A percentile compares a stretch with the other conserved stretches of the same genome.
Conservation (phyloP, 2,329 filamentous ascomycete genomes). For the Zalaria sp. region DNA sequence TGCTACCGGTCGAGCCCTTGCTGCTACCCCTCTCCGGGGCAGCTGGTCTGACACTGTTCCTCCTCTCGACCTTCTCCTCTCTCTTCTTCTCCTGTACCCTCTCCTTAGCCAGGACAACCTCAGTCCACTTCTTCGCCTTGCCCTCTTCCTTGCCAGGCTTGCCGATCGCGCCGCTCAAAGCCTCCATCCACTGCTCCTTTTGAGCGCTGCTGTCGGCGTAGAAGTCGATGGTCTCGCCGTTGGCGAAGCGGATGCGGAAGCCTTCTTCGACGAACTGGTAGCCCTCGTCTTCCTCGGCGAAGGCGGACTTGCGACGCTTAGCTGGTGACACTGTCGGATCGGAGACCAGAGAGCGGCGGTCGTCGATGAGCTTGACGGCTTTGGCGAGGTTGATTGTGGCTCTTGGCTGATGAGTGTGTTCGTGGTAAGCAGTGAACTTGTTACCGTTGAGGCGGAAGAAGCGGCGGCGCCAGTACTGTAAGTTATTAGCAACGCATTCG, state of each 20-base stretch:
- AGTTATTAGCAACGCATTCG: conserved; percentile 2
- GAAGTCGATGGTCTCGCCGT: conserved; percentile 96
- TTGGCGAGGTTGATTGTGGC: conserved; percentile 95
- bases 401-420: conserved; percentile 85
- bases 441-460: conserved; percentile 90
- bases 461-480: conserved; percentile 87
- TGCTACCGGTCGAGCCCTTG: conserved; percentile 8
- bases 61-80: not conserved
- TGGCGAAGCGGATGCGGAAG: conserved; percentile 96
- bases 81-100: conserved; percentile 6
- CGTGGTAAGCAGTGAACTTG: conserved; percentile 90
- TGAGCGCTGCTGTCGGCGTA: conserved; percentile 80
- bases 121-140: conserved; percentile 42
- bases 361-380: conserved; percentile 84
- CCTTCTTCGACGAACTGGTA: conserved; percentile 99
- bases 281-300: conserved; percentile 95
- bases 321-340: conserved; percentile 39
- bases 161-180: conserved; percentile 57
- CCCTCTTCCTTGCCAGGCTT: conserved; percentile 34
- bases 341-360: conserved; percentile 69
- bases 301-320: conserved; percentile 72
- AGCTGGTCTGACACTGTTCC: not conserved
- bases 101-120: conserved; percentile 35
- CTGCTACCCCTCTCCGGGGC: not conserved
- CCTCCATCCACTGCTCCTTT: conserved; percentile 92